These are phyloP conservation scores for Discostella stelligera DNA, from an alignment of 352 stramenopile genomes.

Conservation along the genomic window DNA sequence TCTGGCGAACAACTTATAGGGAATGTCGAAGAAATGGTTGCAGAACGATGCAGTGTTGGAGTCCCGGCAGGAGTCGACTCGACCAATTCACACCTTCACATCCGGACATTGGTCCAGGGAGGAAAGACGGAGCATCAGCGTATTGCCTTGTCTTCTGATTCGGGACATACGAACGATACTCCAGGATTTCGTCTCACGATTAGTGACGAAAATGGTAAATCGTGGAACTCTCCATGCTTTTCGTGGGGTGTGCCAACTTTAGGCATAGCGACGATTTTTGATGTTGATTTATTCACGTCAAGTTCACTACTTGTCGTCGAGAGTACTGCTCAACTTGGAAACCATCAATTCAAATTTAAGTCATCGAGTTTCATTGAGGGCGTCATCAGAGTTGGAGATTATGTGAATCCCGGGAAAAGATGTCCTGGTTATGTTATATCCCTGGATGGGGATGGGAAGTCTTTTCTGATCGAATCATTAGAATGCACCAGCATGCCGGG, in stretches of 20 bases:
- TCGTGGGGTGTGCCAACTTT: slow-evolving; percentile 45
- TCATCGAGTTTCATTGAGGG: slow-evolving; percentile 50
- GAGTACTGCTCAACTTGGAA: slow-evolving; percentile 37
- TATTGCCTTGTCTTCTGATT: slow-evolving; percentile 85
- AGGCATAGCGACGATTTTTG: slow-evolving; percentile 46
- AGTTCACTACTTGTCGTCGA: slow-evolving; percentile 21
- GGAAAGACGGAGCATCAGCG: slow-evolving; percentile 85
- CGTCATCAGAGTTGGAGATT: slow-evolving; percentile 47
- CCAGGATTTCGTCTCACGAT: slow-evolving; percentile 50
- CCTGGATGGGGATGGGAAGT: slow-evolving; percentile 49
- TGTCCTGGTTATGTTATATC: slow-evolving; percentile 49
- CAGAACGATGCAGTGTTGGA: slow-evolving; percentile 35
- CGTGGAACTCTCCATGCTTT: slow-evolving; percentile 55
- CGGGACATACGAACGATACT: slow-evolving; percentile 56
- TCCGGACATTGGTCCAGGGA: slow-evolving; percentile 83
- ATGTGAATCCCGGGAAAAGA: slow-evolving; percentile 46
- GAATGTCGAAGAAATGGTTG: slow-evolving; percentile 82
- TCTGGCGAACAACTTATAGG: slow-evolving; percentile 84
- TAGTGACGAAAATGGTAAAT: slow-evolving; percentile 42
- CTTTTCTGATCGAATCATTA: slow-evolving; percentile 41
- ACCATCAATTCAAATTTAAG: slow-evolving; percentile 40
- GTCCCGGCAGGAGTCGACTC: slow-evolving; percentile 45
- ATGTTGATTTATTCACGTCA: slow-evolving; percentile 43
- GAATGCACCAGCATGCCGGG: slow-evolving; percentile 35
- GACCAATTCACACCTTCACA: slow-evolving; percentile 57